phyloP scores from a whole-genome alignment of 257 asterid species.

The Solanum chiquidenum region DNA sequence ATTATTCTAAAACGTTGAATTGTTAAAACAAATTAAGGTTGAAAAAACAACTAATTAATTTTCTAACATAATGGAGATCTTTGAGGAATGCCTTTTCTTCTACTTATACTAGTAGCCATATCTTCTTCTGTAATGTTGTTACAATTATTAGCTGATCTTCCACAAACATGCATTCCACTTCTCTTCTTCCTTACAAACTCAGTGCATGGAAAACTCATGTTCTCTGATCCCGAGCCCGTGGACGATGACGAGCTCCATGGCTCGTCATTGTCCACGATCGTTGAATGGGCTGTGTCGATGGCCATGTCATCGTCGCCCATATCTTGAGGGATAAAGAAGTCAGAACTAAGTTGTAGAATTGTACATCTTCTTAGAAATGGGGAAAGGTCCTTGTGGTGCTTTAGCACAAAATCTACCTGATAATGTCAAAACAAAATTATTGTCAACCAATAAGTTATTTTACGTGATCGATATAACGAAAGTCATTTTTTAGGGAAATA shows the following conservation, averaged over 20 bases:
- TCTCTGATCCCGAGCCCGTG: slow-evolving; percentile 46
- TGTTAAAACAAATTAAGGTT: background rate
- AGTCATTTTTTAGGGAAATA: background rate
- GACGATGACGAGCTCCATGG: slow-evolving; percentile 37
- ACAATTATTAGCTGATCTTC: slow-evolving; percentile 23
- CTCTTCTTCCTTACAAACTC: slow-evolving; percentile 74
- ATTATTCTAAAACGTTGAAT: background rate
- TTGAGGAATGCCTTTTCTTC: slow-evolving; percentile 93
- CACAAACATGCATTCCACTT: slow-evolving; percentile 59
- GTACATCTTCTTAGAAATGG: slow-evolving; percentile 76
- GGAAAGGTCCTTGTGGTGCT: slow-evolving; percentile 56
- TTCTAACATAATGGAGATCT: slow-evolving; percentile 87
- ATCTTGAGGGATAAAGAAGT: slow-evolving; percentile 86
- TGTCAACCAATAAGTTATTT: background rate
- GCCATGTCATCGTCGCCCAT: slow-evolving; percentile 61
- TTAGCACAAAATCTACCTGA: slow-evolving; percentile 72
- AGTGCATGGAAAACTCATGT: slow-evolving; percentile 55
- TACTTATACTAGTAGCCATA: slow-evolving; percentile 74
- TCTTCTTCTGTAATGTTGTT: slow-evolving; percentile 54
- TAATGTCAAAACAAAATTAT: background rate
- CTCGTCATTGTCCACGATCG: slow-evolving; percentile 55
- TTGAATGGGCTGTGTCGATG: slow-evolving; percentile 57
- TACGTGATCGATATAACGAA: background rate
- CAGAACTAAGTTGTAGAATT: slow-evolving; percentile 76
- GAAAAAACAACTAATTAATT: background rate